Base-by-base conservation (phyloP, 75 land plant genomes). In the Azolla pinnata region DNA sequence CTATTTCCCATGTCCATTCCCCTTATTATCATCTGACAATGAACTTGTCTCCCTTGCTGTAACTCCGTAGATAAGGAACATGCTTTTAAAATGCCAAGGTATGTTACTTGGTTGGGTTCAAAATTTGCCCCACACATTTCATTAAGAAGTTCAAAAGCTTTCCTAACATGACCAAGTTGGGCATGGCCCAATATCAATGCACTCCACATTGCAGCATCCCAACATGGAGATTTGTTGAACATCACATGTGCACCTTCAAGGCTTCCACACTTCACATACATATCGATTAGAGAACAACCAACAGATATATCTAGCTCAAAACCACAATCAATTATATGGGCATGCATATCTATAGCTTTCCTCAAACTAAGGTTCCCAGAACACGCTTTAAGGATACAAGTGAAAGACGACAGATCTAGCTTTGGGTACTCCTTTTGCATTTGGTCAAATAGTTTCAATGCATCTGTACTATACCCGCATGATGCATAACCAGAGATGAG, bases 121-220 rank as follows among this genome's bases (percentile, higher is more conserved):
- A 44, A 5, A 27, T 69, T 72, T 56, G 57, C 66, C 0, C 25
- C 35, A 26, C 60, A 65, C 89, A 85, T 85, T 0, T 40, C 70
- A 23, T 54, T 31, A 59, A 81, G 74, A 40, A 67, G 44, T 5
- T 52, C 49, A 16, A 78, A 38, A 58, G 82, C 81, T 66, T 53
- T 61, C 35, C 54, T 45, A 29, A 55, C 54, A 62, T 64, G 62
- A 16, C 64, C 76, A 44, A 47, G 58, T 20, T 47, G 38, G 21
- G 55, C 53, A 58, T 58, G 69, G 8, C 76, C 78, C 12, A 60
- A 49, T 26, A 78, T 66, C 51, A 78, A 69, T 2, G 81, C 62
- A 60, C 65, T 78, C 81, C 81, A 81, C 14, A 75, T 59, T 9
- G 78, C 70, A n/a, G 28, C 33, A 61, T 81, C 81, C 66, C 50